Base-by-base conservation (phyloP, 2,329 filamentous ascomycete genomes). In the Talaromyces islandicus region DNA sequence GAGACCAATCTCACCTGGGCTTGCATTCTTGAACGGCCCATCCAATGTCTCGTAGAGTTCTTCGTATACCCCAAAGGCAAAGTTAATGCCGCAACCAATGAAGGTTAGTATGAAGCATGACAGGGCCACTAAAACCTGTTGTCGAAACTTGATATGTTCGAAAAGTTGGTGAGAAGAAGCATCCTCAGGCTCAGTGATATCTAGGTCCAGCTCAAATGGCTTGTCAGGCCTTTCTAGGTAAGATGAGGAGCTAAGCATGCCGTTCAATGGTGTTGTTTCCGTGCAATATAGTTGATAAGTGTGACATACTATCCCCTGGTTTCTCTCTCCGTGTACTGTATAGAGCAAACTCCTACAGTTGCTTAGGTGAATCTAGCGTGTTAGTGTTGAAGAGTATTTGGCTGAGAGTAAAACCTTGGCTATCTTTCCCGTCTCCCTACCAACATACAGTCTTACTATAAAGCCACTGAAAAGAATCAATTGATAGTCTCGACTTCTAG, bases 51-150 rank as follows among this genome's bases (percentile, higher is more conserved):
- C 71, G 54, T 77, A 77, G 7, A 76, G 70, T 2, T 70, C 73
- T 65, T 77, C 73, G 56, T 76, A 78, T 30, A 77, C 71, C 14
- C 75, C 75, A 54, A 74, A 78, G n/a, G 71, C 67, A 62, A 78
- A 78, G 55, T 71, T 69, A 14, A 76, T 67, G 11, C 71, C 72
- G 58, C 73, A 75, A 30, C 67, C 70, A n/a, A 71, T 75, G 58
- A 74, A 71, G 63, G 71, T 74, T 9, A 72, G 64, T 14, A 67
- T 62, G 54, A 71, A 71, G 41, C 69, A 55, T 38, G 30, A 55
- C 3, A 55, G 11, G 9, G 29, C 29, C 12, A 55, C n/a, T 4
- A 41, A 21, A 24, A 55, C 19, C 29, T 55, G 53, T 17, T 55
- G 24, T 30, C 52, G 52, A 25, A 50, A 25, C 14, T 2, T 50